These are phyloP conservation scores for Xylaria flabelliformis DNA, from an alignment of 495 filamentous ascomycete species.

Conservation along the genomic window DNA sequence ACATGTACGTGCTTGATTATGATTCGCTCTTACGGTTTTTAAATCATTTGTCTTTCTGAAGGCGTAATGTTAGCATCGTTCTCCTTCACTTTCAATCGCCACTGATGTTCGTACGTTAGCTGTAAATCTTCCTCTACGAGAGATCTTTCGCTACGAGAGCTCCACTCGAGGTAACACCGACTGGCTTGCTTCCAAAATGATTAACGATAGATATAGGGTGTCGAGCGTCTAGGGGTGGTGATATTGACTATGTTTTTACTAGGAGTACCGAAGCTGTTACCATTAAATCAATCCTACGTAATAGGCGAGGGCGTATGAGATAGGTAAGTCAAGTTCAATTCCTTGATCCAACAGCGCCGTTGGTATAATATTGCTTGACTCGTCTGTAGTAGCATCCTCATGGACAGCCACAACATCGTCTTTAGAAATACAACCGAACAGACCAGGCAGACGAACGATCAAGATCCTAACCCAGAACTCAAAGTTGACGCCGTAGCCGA, in stretches of 20 bases:
- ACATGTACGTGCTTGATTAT: background rate
- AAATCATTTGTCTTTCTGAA: background rate
- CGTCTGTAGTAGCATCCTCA: background rate
- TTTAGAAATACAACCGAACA: background rate
- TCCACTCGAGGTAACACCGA: background rate
- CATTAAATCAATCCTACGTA: background rate
- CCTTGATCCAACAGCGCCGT: background rate
- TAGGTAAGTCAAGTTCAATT: background rate
- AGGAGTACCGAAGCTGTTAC: background rate
- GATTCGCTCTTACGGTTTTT: background rate
- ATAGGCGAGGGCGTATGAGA: background rate
- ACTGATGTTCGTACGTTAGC: background rate
- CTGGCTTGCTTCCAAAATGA: background rate
- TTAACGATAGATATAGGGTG: background rate
- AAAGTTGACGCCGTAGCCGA: background rate
- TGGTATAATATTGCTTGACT: background rate
- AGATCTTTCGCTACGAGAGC: background rate
- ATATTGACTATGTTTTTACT: background rate
- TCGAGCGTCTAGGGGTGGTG: background rate
- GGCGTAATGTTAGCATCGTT: background rate
- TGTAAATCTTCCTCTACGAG: background rate
- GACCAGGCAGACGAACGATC: background rate
- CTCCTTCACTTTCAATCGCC: background rate
- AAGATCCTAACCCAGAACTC: background rate
- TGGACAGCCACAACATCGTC: background rate